These are phyloP conservation scores for Nemania sp. DNA, from an alignment of 2,329 filamentous ascomycete species.

Conservation along the genomic window DNA sequence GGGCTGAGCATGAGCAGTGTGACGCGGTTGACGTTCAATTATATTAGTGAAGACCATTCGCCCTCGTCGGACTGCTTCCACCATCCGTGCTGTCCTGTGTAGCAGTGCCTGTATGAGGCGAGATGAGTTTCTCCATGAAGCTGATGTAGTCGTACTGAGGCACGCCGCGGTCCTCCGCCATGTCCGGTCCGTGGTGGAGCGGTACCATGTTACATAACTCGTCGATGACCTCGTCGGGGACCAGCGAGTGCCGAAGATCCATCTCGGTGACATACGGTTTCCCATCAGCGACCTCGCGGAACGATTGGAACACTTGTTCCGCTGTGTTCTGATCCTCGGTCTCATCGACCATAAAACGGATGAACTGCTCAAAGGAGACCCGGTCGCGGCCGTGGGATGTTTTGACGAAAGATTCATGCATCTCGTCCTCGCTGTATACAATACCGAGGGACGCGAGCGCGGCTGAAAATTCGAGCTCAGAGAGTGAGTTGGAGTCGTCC, in stretches of 20 bases:
- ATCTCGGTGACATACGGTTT: conserved; percentile 99
- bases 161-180: conserved; percentile 80
- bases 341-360: conserved; percentile 98
- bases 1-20: neutral
- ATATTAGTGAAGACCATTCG: conserved; percentile 32
- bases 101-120: conserved; percentile 33
- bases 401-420: conserved; percentile 92
- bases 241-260: conserved; percentile 90
- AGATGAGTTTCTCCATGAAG: conserved; percentile 90
- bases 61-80: conserved; percentile 36
- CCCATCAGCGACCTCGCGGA: conserved; percentile 95
- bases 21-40: neutral
- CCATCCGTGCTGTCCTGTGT: conserved; percentile 40
- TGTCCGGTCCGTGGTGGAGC: conserved; percentile 78
- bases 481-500: conserved; percentile 85
- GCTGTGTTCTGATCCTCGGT: conserved; percentile 99
- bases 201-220: conserved; percentile 89
- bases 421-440: conserved; percentile 96
- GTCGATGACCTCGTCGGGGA: conserved; percentile 96
- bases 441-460: conserved; percentile 92
- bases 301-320: conserved; percentile 97
- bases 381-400: conserved; percentile 79
- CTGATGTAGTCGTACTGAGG: conserved; percentile 94
- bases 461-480: conserved; percentile 94
- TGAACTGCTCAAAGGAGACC: conserved; percentile 98